These are phyloP conservation scores for Trametes coccinea DNA, from an alignment of 768 basidiomycete species.

Conservation along the genomic window DNA sequence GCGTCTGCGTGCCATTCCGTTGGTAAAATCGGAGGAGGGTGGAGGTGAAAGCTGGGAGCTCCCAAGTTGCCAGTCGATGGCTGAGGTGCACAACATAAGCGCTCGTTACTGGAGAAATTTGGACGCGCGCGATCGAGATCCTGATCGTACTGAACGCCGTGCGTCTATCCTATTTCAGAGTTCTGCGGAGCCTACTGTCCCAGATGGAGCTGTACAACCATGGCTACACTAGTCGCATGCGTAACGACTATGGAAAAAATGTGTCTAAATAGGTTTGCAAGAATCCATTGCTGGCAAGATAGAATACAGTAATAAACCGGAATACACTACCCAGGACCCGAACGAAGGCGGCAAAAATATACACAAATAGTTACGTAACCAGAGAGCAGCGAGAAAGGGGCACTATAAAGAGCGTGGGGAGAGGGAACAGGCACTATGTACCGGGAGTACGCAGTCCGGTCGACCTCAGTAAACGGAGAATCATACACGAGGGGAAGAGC, in stretches of 20 bases:
- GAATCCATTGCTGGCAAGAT: constrained; percentile 5
- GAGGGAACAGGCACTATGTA: neutral
- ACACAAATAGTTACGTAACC: constrained; percentile 13
- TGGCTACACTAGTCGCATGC: no score
- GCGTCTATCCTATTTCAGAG: neutral
- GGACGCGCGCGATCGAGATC: constrained; percentile 15
- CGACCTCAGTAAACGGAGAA: constrained; percentile 5
- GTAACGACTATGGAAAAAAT: no score
- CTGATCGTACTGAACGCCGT: neutral
- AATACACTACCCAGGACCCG: constrained; percentile 17
- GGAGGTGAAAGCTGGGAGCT: neutral
- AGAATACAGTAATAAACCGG: constrained; percentile 23
- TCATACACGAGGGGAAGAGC: constrained; percentile 13
- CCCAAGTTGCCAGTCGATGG: neutral
- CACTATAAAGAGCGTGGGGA: constrained; percentile 17
- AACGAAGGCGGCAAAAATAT: constrained; percentile 18
- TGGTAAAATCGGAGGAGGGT: neutral
- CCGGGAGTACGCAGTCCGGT: neutral
- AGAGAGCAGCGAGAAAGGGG: neutral
- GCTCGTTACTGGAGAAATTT: constrained; percentile 6
- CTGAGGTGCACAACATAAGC: neutral
- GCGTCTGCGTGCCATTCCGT: constrained; percentile 68
- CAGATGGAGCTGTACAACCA: no score
- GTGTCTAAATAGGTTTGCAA: neutral
- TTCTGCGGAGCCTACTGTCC: neutral